A percentile compares a stretch with the other conserved stretches of the same genome.
Evolutionary conservation across 2,329 filamentous ascomycete genomes (phyloP).

Genomic region (Myotisia sp.): DNA sequence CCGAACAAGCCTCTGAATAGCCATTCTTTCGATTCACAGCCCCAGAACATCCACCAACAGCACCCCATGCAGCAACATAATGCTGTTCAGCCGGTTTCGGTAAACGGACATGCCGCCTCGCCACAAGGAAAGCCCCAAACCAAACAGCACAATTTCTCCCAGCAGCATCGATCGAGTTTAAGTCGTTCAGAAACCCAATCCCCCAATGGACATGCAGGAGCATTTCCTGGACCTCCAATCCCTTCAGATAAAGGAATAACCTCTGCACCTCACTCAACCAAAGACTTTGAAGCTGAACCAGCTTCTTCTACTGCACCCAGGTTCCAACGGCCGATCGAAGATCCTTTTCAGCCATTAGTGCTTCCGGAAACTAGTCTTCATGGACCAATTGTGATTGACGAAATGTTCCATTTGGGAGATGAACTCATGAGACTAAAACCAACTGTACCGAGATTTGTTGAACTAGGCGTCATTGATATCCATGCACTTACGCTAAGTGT

Average conservation of each 20-base stretch:
- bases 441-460: slow-evolving; percentile 56
- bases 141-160: slow-evolving; percentile 14
- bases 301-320: slow-evolving; percentile 1
- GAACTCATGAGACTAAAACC: slow-evolving; percentile 57
- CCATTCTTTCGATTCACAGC: slow-evolving; percentile 8
- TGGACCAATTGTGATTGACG: slow-evolving; percentile 58
- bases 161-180: not conserved
- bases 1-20: slow-evolving; percentile 21
- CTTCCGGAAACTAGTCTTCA: slow-evolving; percentile 41
- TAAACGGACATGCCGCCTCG: slow-evolving; percentile 30
- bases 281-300: slow-evolving; percentile 12
- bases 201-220: slow-evolving; percentile 17
- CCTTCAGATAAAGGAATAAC: slow-evolving; percentile 11
- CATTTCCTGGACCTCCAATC: slow-evolving; percentile 12
- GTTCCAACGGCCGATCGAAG: slow-evolving; percentile 15
- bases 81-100: slow-evolving; percentile 19
- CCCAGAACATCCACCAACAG: not conserved
- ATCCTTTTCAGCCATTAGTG: slow-evolving; percentile 35
- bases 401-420: slow-evolving; percentile 49
- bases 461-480: slow-evolving; percentile 80
- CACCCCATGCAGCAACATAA: slow-evolving; percentile 17
- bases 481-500: slow-evolving; percentile 78
- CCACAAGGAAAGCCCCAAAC: slow-evolving; percentile 22
- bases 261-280: slow-evolving; percentile 11
- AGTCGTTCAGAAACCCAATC: slow-evolving; percentile 8